A percentile compares a stretch with the other conserved stretches of the same genome.
Evolutionary conservation across 805 yeast genomes (phyloP).

Genomic region (Zygoascus tannicola): DNA sequence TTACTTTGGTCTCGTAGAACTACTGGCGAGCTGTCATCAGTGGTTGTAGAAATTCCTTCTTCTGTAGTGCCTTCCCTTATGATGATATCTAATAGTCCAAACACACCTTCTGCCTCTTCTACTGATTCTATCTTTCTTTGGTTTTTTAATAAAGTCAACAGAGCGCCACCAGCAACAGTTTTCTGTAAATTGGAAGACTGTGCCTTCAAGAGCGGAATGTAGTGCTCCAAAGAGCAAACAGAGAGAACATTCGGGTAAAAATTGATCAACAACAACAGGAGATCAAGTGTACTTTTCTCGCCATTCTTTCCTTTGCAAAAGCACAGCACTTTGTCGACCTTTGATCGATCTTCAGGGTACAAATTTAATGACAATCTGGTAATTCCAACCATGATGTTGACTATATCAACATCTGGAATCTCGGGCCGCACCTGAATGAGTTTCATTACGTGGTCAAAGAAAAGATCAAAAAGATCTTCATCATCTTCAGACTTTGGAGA

Average conservation of each 20-base stretch:
- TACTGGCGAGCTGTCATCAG: conserved; percentile 13
- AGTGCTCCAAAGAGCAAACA: conserved; percentile 36
- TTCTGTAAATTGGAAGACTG: conserved; percentile 46
- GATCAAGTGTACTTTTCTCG: conserved; percentile 16
- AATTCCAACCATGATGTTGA: conserved; percentile 56
- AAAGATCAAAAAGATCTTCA: conserved; percentile 44
- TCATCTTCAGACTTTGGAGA: not conserved
- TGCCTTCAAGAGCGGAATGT: conserved; percentile 44
- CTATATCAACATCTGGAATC: conserved; percentile 55
- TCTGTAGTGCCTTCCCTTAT: conserved; percentile 32
- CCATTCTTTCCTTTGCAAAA: conserved; percentile 33
- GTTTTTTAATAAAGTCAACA: conserved; percentile 43
- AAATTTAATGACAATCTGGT: conserved; percentile 54
- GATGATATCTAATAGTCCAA: conserved; percentile 48
- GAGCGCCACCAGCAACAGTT: conserved; percentile 49
- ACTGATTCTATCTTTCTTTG: conserved; percentile 31
- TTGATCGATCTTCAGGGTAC: conserved; percentile 51
- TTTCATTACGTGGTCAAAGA: conserved; percentile 55
- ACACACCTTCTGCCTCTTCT: conserved; percentile 50
- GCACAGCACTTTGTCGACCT: conserved; percentile 53
- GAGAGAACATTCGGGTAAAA: conserved; percentile 22
- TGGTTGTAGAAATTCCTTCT: conserved; percentile 15
- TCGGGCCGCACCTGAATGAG: conserved; percentile 52
- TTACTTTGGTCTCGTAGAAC: conserved; percentile 24
- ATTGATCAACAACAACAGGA: conserved; percentile 29